Base-by-base conservation (phyloP, 2,329 filamentous ascomycete species). In the Exophiala mesophila region DNA sequence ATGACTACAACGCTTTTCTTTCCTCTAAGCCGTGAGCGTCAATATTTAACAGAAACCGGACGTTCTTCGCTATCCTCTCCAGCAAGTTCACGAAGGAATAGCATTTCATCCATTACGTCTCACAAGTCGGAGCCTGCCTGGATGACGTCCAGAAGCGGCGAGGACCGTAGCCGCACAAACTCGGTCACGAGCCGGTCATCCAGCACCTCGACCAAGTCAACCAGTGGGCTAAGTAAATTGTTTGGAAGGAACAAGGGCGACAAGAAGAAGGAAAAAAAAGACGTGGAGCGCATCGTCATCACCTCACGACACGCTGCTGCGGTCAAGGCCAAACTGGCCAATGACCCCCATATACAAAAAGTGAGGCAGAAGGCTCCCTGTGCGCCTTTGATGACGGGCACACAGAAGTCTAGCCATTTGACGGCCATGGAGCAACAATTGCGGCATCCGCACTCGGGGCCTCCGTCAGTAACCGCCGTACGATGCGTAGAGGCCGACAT, bases 381-480 rank as follows among this genome's bases (percentile, higher is more conserved):
- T 4, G 18, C 12, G 5, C 10, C 23, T 5, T 8, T 36, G 12
- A 29, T 41, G 6, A 19, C 17, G 7, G 37, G 36, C n/a, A 31
- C 44, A n/a, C 44, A 39, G 24, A 41, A 29, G 12, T 39, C 21
- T 24, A 17, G 23, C 18, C 36, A 52, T 32, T 19, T 49, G 16
- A 38, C 34, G 6, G 46, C 51, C 5, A 37, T 42, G 5, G 28
- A 49, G 24, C 44, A 52, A 20, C 46, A 54, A 26, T 36, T 41
- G 32, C 24, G 53, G 4, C 45, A 39, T 19, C 53, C 53, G 10
- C 53, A 55, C 33, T 55, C 53, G 1, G 51, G 53, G 8, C 44
- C 46, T 4, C 53, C 53, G 3, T 37, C 53, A 7, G 21, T 53
- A 9, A 24, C 40, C 31, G 28, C 29, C 8, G 19, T 23, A 13